Conservation (phyloP, 148 eudicot species). For the Dysphania ambrosioides region DNA sequence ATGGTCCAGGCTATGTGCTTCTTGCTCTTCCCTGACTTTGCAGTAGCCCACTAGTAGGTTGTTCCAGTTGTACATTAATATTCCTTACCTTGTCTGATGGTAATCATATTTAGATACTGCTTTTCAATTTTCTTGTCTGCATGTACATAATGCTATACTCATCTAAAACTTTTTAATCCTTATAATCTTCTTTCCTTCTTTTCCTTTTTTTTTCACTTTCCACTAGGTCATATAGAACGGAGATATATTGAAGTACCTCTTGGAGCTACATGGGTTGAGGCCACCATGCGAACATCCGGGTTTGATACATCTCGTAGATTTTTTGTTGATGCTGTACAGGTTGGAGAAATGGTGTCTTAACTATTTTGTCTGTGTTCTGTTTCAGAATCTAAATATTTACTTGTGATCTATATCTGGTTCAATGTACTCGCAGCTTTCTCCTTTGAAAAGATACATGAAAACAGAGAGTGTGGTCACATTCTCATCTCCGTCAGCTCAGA, state of each 20-base stretch:
- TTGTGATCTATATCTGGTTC: slow-evolving; percentile 12
- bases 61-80: background rate
- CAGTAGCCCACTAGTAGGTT: background rate
- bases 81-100: background rate
- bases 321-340: slow-evolving; percentile 86
- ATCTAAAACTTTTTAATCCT: background rate
- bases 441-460: slow-evolving; percentile 83
- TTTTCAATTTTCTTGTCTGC: background rate
- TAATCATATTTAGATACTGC: background rate
- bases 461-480: slow-evolving; percentile 77
- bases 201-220: slow-evolving; percentile 4
- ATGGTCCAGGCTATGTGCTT: background rate
- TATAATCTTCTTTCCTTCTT: background rate
- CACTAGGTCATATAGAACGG: slow-evolving; percentile 80
- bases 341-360: slow-evolving; percentile 28
- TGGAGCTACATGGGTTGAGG: slow-evolving; percentile 98
- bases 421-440: slow-evolving; percentile 62
- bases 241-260: slow-evolving; percentile 81
- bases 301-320: slow-evolving; percentile 85
- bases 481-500: slow-evolving; percentile 84
- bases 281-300: slow-evolving; percentile 85
- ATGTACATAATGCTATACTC: background rate
- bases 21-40: background rate
- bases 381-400: slow-evolving; percentile 22
- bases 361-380: background rate